Evolutionary conservation across 495 filamentous ascomycete species (phyloP), one percentile per base, ranked within the genome.

Genomic region (Beverwykella pulmonaria): DNA sequence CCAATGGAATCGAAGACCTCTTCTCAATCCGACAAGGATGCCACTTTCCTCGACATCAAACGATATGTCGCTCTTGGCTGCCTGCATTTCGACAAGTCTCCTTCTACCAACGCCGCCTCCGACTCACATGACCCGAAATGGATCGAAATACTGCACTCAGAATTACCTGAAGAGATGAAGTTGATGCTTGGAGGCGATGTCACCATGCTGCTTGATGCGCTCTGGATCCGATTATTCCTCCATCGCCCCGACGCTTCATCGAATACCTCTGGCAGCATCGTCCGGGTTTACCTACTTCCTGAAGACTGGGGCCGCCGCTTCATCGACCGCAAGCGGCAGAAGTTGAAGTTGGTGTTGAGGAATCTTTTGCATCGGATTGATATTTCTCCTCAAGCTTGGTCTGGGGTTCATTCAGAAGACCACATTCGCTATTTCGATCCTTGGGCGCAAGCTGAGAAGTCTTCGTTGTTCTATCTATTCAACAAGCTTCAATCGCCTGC

Each of bases 401-500:
- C 20, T 32, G 71, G 71, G 6, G 14, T 47, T 26, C 53, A 60
- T 44, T 27, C 17, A 9, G 25, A 56, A 3, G 22, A 8, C 4
- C 12, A 53, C 1, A 36, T 55, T n/a, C 26, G 20, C 15, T 39
- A 34, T 20, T 78, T 79, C 49, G 77, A 79, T 53, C 54, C 53
- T 1, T 75, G 71, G 64, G 75, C 75, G 26, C 75, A 64, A 1
- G 27, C 59, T 12, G 80, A 88, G 6, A 78, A 86, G 39, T 76
- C 84, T 14, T 91, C 90, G 0, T 76, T 97, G 0, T 90, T 92
- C 69, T 86, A 91, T 62, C 84, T 96, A 65, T 98, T 95, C 79
- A 98, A 97, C 77, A 90, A 82, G 2, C 77, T 97, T 9, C 81
- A 88, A 12, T 87, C 92, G 10, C 93, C 93, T 0, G 71, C 81